Evolutionary conservation across 176 grass and related monocot genomes (phyloP).

Genomic region (Triticum timopheevii): DNA sequence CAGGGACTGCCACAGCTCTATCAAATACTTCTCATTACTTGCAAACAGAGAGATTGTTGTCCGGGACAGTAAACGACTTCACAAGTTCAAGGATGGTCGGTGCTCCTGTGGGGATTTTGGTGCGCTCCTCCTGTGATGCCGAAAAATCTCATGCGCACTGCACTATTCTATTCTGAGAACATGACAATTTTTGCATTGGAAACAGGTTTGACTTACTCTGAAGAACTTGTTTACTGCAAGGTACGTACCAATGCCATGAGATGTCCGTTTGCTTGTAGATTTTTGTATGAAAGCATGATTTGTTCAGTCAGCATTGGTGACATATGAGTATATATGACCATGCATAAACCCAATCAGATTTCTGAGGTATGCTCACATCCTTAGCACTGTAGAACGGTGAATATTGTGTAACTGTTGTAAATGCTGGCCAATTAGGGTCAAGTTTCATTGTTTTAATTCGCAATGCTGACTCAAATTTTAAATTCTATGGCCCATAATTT

Average conservation of each 20-base stretch:
- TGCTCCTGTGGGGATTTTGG: slow-evolving; percentile 89
- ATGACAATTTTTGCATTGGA: slow-evolving; percentile 23
- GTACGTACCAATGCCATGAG: background rate
- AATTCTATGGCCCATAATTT: background rate
- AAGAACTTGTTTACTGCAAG: slow-evolving; percentile 13
- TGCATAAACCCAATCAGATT: slow-evolving; percentile 5
- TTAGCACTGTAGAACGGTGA: background rate
- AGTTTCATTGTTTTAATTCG: background rate
- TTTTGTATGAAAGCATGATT: background rate
- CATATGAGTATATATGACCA: background rate
- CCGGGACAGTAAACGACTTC: slow-evolving; percentile 74
- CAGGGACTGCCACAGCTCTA: slow-evolving; percentile 78
- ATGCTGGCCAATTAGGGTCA: slow-evolving; percentile 14
- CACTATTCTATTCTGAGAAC: background rate
- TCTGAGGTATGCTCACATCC: background rate
- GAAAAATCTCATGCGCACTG: background rate
- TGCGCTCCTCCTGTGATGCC: slow-evolving; percentile 48
- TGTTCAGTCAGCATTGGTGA: slow-evolving; percentile 12
- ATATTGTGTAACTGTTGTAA: slow-evolving; percentile 36
- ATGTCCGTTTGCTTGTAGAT: slow-evolving; percentile 13
- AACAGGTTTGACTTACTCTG: slow-evolving; percentile 1
- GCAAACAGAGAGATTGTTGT: slow-evolving; percentile 81
- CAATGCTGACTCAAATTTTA: background rate
- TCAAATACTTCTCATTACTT: slow-evolving; percentile 64
- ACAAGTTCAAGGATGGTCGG: slow-evolving; percentile 72